A percentile compares a stretch with the other conserved stretches of the same genome.
Conservation (phyloP, 2,329 filamentous ascomycete genomes). For the Teratosphaeria epicoccoides region DNA sequence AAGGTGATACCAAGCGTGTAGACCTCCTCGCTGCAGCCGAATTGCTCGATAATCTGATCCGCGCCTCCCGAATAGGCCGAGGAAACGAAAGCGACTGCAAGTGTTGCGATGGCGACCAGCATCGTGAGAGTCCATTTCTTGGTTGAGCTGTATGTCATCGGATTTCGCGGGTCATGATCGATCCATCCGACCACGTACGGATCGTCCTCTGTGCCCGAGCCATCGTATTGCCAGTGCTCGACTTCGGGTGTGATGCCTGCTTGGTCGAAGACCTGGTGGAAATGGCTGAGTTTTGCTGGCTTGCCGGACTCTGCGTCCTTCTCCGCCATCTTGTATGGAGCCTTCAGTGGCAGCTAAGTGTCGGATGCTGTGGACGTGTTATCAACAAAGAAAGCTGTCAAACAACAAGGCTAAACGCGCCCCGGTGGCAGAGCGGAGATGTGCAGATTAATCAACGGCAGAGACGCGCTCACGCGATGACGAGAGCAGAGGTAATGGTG, state of each 20-base stretch:
- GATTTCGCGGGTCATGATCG: constrained; percentile 55
- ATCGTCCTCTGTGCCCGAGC: constrained; percentile 51
- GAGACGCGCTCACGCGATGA: too few species aligned
- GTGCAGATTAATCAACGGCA: too few species aligned
- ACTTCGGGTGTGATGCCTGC: constrained; percentile 26
- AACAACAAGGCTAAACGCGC: background rate
- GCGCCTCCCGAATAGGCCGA: constrained; percentile 55
- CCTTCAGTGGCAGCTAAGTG: too few species aligned
- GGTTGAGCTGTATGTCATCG: constrained; percentile 45
- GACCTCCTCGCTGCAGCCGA: constrained; percentile 42
- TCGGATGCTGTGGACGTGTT: too few species aligned
- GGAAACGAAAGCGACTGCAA: constrained; percentile 59
- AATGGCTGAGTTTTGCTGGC: constrained; percentile 17
- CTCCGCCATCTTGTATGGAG: background rate
- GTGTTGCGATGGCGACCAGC: constrained; percentile 53
- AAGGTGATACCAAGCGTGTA: constrained; percentile 53
- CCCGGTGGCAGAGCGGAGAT: background rate
- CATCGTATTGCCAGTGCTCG: constrained; percentile 23
- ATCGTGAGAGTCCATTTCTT: constrained; percentile 59
- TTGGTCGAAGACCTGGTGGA: constrained; percentile 24
- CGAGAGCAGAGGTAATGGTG: background rate
- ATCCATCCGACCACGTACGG: constrained; percentile 60
- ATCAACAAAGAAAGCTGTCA: background rate
- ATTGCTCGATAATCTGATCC: constrained; percentile 43
- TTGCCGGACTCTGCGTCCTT: constrained; percentile 24